Evolutionary conservation across 164 flowering plant species (phyloP).

Genomic region (Vitis rotundifolia): DNA sequence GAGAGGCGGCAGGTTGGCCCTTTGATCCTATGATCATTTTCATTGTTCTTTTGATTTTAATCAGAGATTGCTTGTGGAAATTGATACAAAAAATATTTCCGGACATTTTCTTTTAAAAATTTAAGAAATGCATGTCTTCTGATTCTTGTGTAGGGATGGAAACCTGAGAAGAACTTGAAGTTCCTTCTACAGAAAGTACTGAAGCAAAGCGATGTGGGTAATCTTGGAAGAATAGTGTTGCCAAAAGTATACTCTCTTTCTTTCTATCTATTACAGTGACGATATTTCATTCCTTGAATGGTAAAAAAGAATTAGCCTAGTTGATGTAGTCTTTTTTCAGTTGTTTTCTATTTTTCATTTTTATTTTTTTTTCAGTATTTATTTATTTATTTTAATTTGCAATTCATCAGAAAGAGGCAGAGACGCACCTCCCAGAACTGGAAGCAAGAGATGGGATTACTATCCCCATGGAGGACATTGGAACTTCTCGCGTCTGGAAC

Average conservation of each 20-base stretch:
- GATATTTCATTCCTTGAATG: neutral
- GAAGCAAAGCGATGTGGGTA: slow-evolving; percentile 99
- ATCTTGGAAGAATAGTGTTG: slow-evolving; percentile 96
- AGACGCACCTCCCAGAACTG: slow-evolving; percentile 85
- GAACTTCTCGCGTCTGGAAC: slow-evolving; percentile 93
- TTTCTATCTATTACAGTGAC: neutral
- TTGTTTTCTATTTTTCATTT: neutral
- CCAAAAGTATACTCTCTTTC: slow-evolving; percentile 63
- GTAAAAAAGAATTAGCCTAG: neutral
- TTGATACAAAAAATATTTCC: too few species aligned
- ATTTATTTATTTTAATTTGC: neutral
- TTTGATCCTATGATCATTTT: neutral
- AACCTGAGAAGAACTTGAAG: slow-evolving; percentile 85
- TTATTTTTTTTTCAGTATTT: neutral
- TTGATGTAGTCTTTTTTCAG: neutral
- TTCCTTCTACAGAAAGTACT: slow-evolving; percentile 92
- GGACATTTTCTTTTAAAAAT: too few species aligned
- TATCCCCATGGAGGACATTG: slow-evolving; percentile 94
- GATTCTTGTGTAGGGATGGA: slow-evolving; percentile 54
- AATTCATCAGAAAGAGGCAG: slow-evolving; percentile 86
- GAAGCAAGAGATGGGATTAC: slow-evolving; percentile 96
- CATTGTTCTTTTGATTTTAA: too few species aligned
- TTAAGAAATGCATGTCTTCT: neutral
- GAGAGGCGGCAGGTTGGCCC: slow-evolving; percentile 59
- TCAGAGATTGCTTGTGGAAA: too few species aligned